Evolutionary conservation across 805 yeast genomes (phyloP).

Genomic region (Wickerhamiella sergipiensis): DNA sequence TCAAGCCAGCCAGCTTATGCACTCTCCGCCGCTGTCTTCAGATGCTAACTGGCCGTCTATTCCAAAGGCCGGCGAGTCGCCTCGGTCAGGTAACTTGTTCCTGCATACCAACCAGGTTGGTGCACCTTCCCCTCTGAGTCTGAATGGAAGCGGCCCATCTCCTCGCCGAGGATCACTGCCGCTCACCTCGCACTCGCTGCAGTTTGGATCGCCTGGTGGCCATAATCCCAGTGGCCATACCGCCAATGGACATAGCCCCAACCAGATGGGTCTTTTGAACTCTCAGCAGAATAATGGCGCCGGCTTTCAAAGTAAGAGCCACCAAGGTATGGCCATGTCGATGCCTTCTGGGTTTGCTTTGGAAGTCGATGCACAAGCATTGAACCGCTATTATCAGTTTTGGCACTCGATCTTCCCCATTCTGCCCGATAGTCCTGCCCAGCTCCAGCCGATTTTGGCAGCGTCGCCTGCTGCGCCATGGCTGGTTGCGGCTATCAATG

Average conservation of each 20-base stretch:
- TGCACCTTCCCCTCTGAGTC: neutral
- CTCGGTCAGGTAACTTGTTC: neutral
- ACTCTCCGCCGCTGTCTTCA: neutral
- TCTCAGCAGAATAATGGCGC: neutral
- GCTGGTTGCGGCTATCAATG: conserved; percentile 20
- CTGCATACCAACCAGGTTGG: neutral
- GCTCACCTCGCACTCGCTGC: neutral
- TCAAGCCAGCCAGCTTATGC: neutral
- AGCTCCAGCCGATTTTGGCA: conserved; percentile 21
- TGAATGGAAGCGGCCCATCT: neutral
- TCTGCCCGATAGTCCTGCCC: conserved; percentile 24
- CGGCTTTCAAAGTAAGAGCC: neutral
- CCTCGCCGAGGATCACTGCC: neutral
- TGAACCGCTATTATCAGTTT: conserved; percentile 26
- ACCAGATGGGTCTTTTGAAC: neutral
- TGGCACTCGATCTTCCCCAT: conserved; percentile 29
- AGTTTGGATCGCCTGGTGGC: neutral
- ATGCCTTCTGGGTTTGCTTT: neutral
- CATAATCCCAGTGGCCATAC: neutral
- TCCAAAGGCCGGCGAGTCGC: neutral
- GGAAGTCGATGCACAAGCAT: conserved; percentile 6
- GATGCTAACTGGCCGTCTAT: neutral
- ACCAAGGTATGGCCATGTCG: neutral
- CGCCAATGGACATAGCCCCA: too few relatives aligned
- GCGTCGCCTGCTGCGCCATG: conserved; percentile 15